Base-by-base conservation (phyloP, 2,329 filamentous ascomycete genomes). In the Ophiostoma ulmi region DNA sequence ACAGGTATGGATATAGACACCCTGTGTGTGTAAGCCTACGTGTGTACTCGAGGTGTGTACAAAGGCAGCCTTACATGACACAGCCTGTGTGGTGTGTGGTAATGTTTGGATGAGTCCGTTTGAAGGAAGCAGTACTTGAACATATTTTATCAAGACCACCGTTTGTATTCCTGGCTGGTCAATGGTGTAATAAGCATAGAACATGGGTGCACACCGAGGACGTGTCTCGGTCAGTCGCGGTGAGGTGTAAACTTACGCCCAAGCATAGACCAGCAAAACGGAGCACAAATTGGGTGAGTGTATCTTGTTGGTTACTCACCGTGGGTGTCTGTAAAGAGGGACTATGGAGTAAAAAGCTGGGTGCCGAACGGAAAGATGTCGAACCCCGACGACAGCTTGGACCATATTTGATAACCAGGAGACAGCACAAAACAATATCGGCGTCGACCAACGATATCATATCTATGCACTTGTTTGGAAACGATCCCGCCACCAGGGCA, bases 401-500 rank as follows among this genome's bases (percentile, higher is more conserved):
- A 26, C 52, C 52, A 26, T 26, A 5, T 58, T 11, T 48, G 44
- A 20, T 48, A 58, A 26, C 7, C 52, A 58, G 52, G 52, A 58
- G 52, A 13, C 52, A 58, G 31, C 22, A 26, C 52, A 14, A 26
- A 58, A 58, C 22, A 58, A 26, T 58, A 58, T 26, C 17, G 22
- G 52, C n/a, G 5, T 11, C 26, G 22, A 55, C 20, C 41, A 5
- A 48, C 41, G n/a, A 26, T 58, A 26, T 58, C 26, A 58, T 31
- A 58, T 26, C 13, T n/a, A 8, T 58, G 44, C 44, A 48, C 44
- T 48, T 48, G 14, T 58, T 13, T 22, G 52, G 2, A 58, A 10
- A 58, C 22, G 52, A 58, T 58, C 52, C 52, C 52, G 52, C 52
- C 52, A 58, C 52, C 52, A 58, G 52, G 52, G 52, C 52, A 22